A percentile compares a stretch with the other conserved stretches of the same genome.
These are phyloP conservation scores for Ogataea chonburiensis DNA, from an alignment of 805 yeast genomes.

Conservation along the genomic window DNA sequence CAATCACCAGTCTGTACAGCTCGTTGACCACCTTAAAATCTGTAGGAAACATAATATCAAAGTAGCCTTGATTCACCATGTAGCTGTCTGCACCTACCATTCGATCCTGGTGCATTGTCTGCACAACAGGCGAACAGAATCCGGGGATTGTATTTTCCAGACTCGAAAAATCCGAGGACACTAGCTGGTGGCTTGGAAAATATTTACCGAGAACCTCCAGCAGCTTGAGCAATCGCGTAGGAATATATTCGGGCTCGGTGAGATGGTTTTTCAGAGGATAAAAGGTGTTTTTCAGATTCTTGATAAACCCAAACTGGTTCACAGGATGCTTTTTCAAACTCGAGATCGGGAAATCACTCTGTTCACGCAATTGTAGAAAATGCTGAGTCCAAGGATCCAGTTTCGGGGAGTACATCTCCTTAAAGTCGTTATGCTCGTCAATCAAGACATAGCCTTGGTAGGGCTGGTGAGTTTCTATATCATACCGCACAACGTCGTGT, in stretches of 20 bases:
- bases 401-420: constrained; percentile 65
- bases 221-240: constrained; percentile 69
- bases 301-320: constrained; percentile 44
- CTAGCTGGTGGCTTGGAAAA: constrained; percentile 75
- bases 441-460: constrained; percentile 75
- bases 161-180: constrained; percentile 66
- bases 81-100: constrained; percentile 71
- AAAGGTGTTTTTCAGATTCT: constrained; percentile 46
- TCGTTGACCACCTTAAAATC: constrained; percentile 64
- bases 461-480: constrained; percentile 62
- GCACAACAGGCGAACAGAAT: constrained; percentile 74
- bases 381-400: constrained; percentile 55
- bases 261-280: constrained; percentile 68
- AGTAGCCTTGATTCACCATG: constrained; percentile 83
- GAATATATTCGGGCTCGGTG: constrained; percentile 74
- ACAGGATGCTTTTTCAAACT: constrained; percentile 52
- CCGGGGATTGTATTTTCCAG: constrained; percentile 54
- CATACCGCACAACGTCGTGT: constrained; percentile 79
- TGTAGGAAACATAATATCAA: constrained; percentile 85
- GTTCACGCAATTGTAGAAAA: constrained; percentile 55
- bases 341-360: constrained; percentile 39
- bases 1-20: constrained; percentile 61
- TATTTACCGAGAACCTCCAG: constrained; percentile 58
- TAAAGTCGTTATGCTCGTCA: constrained; percentile 71
- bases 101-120: constrained; percentile 63